phyloP scores from a whole-genome alignment of 768 basidiomycete species.

The Crucibulum laeve region DNA sequence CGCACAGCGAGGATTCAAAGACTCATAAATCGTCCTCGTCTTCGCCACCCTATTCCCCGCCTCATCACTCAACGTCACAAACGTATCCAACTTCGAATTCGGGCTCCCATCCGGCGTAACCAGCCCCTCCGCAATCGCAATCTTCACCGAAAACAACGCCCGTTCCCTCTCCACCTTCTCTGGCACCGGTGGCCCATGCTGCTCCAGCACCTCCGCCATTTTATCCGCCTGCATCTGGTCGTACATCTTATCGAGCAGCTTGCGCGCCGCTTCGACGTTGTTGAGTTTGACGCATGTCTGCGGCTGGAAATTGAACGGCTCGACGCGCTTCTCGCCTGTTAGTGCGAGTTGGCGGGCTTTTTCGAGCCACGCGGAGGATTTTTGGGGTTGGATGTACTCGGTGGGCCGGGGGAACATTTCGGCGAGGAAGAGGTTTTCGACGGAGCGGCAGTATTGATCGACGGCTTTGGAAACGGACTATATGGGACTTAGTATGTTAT shows the following conservation, averaged over 20 bases:
- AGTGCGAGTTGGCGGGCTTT: conserved; percentile 75
- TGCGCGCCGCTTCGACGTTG: conserved; percentile 90
- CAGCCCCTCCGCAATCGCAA: conserved; percentile 88
- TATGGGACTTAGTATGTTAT: conserved; percentile 1
- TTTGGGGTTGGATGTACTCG: conserved; percentile 79
- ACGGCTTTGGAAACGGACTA: conserved; percentile 90
- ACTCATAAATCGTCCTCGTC: conserved; percentile 94
- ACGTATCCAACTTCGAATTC: conserved; percentile 83
- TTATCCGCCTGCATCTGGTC: conserved; percentile 87
- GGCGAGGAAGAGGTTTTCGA: conserved; percentile 88
- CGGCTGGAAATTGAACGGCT: conserved; percentile 91
- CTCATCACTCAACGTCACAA: conserved; percentile 93
- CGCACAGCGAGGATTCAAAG: conserved; percentile 85
- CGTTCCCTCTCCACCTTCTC: conserved; percentile 62
- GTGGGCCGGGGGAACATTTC: conserved; percentile 90
- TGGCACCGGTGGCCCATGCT: conserved; percentile 63
- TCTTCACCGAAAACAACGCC: conserved; percentile 92
- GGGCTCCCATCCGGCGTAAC: conserved; percentile 71
- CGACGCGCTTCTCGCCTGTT: conserved; percentile 84
- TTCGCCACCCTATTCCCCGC: conserved; percentile 86
- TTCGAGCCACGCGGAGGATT: conserved; percentile 86
- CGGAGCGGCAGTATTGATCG: conserved; percentile 83
- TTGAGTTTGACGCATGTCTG: conserved; percentile 97
- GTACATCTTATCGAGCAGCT: conserved; percentile 92
- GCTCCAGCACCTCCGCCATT: conserved; percentile 59